Evolutionary conservation across 129 eudicot genomes (phyloP).

Genomic region (Rutidosis leptorrhynchoides): DNA sequence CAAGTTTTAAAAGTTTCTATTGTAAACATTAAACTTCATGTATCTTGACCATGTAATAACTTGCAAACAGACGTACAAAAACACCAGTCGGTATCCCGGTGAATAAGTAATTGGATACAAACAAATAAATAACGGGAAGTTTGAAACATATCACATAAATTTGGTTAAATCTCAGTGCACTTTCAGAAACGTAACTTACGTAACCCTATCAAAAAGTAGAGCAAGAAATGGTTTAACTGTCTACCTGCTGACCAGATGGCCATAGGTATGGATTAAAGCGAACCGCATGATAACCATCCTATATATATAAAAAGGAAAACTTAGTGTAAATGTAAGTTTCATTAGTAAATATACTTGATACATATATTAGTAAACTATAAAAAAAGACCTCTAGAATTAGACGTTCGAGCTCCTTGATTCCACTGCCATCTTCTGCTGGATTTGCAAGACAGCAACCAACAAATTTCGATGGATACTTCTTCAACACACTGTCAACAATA

Average conservation of each 20-base stretch:
- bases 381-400: constrained; percentile 57
- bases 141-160: too few species aligned
- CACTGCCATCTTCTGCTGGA: constrained; percentile 84
- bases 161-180: background rate
- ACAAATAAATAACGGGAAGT: too few species aligned
- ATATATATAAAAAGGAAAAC: constrained; percentile 2
- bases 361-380: background rate
- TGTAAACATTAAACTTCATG: too few species aligned
- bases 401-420: constrained; percentile 62
- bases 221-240: background rate
- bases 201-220: background rate
- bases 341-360: background rate
- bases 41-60: too few species aligned
- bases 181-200: background rate
- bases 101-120: too few species aligned
- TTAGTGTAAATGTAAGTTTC: constrained; percentile 17
- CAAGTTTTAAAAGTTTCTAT: too few species aligned
- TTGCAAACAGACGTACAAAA: too few species aligned
- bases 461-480: constrained; percentile 74
- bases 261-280: constrained; percentile 91
- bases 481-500: constrained; percentile 52
- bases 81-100: too few species aligned
- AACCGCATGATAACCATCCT: constrained; percentile 89
- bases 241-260: constrained; percentile 87
- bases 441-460: constrained; percentile 92